These are phyloP conservation scores for Podaxis carcinomalis DNA, from an alignment of 768 basidiomycete species.

Conservation along the genomic window DNA sequence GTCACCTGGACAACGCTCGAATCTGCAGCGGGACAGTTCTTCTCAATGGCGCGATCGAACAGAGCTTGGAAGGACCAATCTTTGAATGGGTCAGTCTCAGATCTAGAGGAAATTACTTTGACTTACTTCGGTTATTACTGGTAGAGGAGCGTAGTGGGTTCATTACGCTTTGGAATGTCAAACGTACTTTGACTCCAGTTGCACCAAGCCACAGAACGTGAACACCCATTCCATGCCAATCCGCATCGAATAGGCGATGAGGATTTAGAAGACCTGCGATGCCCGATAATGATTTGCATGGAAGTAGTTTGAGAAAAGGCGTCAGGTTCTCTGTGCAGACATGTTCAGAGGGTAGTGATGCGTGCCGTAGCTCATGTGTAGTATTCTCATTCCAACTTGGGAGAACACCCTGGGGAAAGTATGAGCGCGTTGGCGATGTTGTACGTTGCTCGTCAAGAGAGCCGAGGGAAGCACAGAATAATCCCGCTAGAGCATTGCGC, in stretches of 20 bases:
- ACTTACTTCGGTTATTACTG: slow-evolving; percentile 52
- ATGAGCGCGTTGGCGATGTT: slow-evolving; percentile 58
- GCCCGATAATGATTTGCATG: slow-evolving; percentile 87
- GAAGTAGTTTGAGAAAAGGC: slow-evolving; percentile 90
- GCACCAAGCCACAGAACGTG: slow-evolving; percentile 63
- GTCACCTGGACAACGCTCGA: slow-evolving; percentile 51
- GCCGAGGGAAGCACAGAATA: slow-evolving; percentile 92
- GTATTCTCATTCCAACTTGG: slow-evolving; percentile 35
- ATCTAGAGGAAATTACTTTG: background rate
- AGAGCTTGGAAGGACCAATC: slow-evolving; percentile 73
- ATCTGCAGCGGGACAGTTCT: slow-evolving; percentile 65
- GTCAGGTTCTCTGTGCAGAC: slow-evolving; percentile 99
- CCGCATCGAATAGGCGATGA: slow-evolving; percentile 81
- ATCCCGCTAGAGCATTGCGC: slow-evolving; percentile 84
- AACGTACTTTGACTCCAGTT: slow-evolving; percentile 56
- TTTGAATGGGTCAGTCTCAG: slow-evolving; percentile 28
- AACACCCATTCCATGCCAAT: slow-evolving; percentile 87
- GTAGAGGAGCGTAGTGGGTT: slow-evolving; percentile 63
- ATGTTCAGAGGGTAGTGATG: slow-evolving; percentile 73
- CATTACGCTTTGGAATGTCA: slow-evolving; percentile 73
- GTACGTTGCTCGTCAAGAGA: slow-evolving; percentile 73
- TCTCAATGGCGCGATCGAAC: slow-evolving; percentile 63
- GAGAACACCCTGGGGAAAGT: slow-evolving; percentile 56
- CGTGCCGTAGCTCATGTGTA: slow-evolving; percentile 64
- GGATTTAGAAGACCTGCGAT: slow-evolving; percentile 81